These are phyloP conservation scores for Coniochaeta ligniaria DNA, from an alignment of 2,329 filamentous ascomycete species.

Conservation along the genomic window DNA sequence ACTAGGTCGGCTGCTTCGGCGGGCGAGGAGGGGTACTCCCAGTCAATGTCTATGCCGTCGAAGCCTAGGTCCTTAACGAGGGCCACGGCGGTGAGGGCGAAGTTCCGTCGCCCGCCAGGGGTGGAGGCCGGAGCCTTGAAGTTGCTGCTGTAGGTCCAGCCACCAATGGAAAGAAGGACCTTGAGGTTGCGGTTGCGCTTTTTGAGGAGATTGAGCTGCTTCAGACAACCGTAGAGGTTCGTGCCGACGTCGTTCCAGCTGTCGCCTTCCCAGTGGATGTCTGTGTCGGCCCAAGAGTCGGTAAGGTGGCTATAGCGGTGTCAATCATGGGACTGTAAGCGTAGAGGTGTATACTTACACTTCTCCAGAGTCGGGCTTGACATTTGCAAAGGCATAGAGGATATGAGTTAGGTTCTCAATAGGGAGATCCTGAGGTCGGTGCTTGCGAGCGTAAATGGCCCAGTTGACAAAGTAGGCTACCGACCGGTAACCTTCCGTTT, in stretches of 20 bases:
- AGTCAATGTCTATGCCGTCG: conserved; percentile 62
- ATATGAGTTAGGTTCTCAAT: conserved; percentile 79
- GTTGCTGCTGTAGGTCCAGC: conserved; percentile 87
- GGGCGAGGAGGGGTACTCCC: conserved; percentile 55
- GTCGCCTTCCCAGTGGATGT: conserved; percentile 67
- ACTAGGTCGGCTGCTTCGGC: conserved; percentile 52
- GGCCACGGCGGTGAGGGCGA: conserved; percentile 67
- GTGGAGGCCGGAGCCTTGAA: conserved; percentile 72
- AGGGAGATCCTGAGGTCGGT: conserved; percentile 78
- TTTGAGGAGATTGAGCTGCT: conserved; percentile 83
- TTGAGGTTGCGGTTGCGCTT: conserved; percentile 76
- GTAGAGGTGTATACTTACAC: conserved; percentile 40
- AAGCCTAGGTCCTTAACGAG: conserved; percentile 78
- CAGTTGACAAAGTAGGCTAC: conserved; percentile 73
- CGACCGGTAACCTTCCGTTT: conserved; percentile 44
- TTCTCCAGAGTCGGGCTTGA: conserved; percentile 71
- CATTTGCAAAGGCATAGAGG: conserved; percentile 86
- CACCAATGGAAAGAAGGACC: conserved; percentile 78
- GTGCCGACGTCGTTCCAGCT: conserved; percentile 65
- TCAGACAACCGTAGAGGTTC: conserved; percentile 83
- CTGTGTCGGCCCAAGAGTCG: conserved; percentile 58
- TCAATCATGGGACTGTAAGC: conserved; percentile 8
- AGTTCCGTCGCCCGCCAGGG: conserved; percentile 57
- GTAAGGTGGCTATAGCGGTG: conserved; percentile 34
- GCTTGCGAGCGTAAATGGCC: conserved; percentile 83